Evolutionary conservation across 179 eudicot genomes (phyloP).

Genomic region (Heliamphora ciliata): DNA sequence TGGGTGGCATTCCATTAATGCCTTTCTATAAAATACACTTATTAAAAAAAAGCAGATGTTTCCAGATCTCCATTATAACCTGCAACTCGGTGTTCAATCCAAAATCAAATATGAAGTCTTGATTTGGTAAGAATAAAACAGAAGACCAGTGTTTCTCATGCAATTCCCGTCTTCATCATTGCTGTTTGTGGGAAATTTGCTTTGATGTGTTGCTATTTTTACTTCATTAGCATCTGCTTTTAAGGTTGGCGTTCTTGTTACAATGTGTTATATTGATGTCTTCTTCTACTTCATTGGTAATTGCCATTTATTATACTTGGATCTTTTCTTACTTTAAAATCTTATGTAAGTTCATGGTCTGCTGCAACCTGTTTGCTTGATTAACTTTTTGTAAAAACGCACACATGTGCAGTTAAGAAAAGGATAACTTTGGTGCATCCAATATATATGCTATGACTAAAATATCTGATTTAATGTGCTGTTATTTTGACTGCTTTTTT

Average conservation of each 20-base stretch:
- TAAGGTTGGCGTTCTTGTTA: neutral
- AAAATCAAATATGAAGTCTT: neutral
- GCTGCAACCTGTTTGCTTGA: neutral
- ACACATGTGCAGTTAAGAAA: neutral
- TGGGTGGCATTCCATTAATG: too few relatives aligned
- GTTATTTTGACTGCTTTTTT: neutral
- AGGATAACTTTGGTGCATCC: neutral
- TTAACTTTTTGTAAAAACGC: neutral
- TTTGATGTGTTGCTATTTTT: neutral
- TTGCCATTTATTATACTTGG: neutral
- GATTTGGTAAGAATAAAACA: neutral
- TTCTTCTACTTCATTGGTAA: neutral
- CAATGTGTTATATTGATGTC: neutral
- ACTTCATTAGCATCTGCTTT: neutral
- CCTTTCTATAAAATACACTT: too few relatives aligned
- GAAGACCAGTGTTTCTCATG: slow-evolving; percentile 1
- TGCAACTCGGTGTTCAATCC: neutral
- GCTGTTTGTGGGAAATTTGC: neutral
- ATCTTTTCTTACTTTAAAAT: too few relatives aligned
- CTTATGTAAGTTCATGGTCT: too few relatives aligned
- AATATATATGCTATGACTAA: neutral
- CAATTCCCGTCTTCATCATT: neutral
- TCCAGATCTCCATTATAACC: neutral
- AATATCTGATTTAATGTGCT: neutral
- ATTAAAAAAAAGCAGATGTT: neutral